phyloP scores from a whole-genome alignment of 371 early-diverging fungal genomes.

The Mucor plumbeus region DNA sequence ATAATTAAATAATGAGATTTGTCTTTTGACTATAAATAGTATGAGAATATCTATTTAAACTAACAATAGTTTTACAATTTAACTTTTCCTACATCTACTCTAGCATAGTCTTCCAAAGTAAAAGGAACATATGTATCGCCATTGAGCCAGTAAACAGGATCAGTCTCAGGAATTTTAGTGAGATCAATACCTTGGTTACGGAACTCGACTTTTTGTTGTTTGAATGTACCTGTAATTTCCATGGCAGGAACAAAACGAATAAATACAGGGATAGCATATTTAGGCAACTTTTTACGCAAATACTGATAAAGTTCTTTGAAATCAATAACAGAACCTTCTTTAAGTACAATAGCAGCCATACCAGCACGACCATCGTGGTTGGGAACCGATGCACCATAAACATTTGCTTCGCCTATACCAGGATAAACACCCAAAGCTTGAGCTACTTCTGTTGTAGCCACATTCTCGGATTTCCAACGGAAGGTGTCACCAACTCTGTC shows the following conservation, averaged over 20 bases:
- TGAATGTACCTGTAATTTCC: constrained; percentile 63
- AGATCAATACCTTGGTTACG: constrained; percentile 56
- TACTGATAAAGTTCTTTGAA: constrained; percentile 34
- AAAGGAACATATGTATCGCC: constrained; percentile 56
- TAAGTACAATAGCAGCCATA: constrained; percentile 69
- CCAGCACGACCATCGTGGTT: constrained; percentile 71
- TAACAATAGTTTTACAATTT: constrained; percentile 20
- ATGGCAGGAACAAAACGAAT: constrained; percentile 52
- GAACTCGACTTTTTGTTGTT: constrained; percentile 57
- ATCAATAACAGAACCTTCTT: constrained; percentile 30
- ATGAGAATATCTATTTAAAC: neutral
- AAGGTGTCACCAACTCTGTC: constrained; percentile 81
- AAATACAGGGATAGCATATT: constrained; percentile 68
- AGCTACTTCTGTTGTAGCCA: constrained; percentile 70
- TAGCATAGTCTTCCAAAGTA: constrained; percentile 31
- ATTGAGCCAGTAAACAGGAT: constrained; percentile 53
- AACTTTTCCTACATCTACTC: constrained; percentile 26
- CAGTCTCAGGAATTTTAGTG: constrained; percentile 33
- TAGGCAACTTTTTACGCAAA: constrained; percentile 55
- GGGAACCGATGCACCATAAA: constrained; percentile 61
- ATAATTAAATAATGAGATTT: no score
- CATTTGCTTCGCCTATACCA: constrained; percentile 65
- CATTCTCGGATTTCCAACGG: constrained; percentile 76
- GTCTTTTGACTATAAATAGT: neutral
- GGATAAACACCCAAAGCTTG: constrained; percentile 62